Evolutionary conservation across 73 alveolate genomes (phyloP).

Genomic region (Paramecium pentaurelia): DNA sequence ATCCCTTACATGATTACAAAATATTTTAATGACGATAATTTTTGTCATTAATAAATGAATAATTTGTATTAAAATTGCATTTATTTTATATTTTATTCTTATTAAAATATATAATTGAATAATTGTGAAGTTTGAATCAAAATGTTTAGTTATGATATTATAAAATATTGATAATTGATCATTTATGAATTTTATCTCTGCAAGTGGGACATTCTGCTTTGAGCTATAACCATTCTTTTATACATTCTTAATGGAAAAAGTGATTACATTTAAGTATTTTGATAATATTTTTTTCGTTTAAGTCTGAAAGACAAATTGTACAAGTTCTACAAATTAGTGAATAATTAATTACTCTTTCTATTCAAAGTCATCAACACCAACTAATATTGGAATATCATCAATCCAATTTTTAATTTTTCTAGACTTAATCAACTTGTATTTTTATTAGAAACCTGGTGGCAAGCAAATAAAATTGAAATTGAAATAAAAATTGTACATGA

Average conservation of each 20-base stretch:
- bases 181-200: background rate
- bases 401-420: background rate
- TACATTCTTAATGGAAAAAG: slow-evolving; percentile 10
- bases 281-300: background rate
- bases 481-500: background rate
- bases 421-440: background rate
- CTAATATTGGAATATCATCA: background rate
- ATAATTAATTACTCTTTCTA: background rate
- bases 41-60: background rate
- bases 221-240: background rate
- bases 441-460: background rate
- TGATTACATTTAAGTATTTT: slow-evolving; percentile 26
- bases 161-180: background rate
- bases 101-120: background rate
- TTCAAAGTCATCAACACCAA: background rate
- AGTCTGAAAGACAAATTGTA: background rate
- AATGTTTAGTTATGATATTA: background rate
- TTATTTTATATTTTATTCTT: background rate
- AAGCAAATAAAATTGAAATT: background rate
- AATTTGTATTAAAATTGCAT: too few relatives aligned
- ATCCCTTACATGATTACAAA: background rate
- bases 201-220: slow-evolving; percentile 27
- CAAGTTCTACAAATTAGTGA: background rate
- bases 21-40: too few relatives aligned
- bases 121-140: background rate